A percentile compares a stretch with the other conserved stretches of the same genome.
Evolutionary conservation across 495 filamentous ascomycete genomes (phyloP).

Genomic region (Trichoderma parareesei): DNA sequence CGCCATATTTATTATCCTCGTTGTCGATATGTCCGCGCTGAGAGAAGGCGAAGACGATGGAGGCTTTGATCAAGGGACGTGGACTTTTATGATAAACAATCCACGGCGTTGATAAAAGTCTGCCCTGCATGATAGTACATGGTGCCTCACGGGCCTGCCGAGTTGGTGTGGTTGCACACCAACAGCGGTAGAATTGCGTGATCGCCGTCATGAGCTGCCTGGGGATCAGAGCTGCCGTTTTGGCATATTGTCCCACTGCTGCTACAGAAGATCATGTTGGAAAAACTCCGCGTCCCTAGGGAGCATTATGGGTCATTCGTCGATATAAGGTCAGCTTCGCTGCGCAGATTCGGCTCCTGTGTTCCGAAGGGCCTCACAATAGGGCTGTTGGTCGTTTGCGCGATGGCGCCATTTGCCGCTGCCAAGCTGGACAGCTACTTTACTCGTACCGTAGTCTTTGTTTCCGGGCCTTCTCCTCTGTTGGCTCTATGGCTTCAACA

Average conservation of each 20-base stretch:
- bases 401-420: too few relatives aligned
- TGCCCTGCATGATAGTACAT: background rate
- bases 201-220: background rate
- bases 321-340: background rate
- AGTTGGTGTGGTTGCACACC: conserved; percentile 6
- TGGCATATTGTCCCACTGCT: background rate
- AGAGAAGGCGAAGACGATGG: background rate
- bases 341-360: too few relatives aligned
- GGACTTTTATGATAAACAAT: background rate
- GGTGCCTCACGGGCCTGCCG: background rate
- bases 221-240: background rate
- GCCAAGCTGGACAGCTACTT: too few relatives aligned
- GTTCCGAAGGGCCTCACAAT: too few relatives aligned
- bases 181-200: conserved; percentile 7
- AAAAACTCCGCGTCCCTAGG: background rate
- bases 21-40: background rate
- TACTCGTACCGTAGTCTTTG: too few relatives aligned
- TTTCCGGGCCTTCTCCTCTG: too few relatives aligned
- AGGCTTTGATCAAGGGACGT: background rate
- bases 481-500: too few relatives aligned
- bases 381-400: too few relatives aligned
- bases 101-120: too few relatives aligned
- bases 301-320: background rate
- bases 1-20: background rate
- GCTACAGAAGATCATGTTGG: background rate